These are phyloP conservation scores for Elasticomyces elasticus DNA, from an alignment of 495 filamentous ascomycete genomes.

Conservation along the genomic window DNA sequence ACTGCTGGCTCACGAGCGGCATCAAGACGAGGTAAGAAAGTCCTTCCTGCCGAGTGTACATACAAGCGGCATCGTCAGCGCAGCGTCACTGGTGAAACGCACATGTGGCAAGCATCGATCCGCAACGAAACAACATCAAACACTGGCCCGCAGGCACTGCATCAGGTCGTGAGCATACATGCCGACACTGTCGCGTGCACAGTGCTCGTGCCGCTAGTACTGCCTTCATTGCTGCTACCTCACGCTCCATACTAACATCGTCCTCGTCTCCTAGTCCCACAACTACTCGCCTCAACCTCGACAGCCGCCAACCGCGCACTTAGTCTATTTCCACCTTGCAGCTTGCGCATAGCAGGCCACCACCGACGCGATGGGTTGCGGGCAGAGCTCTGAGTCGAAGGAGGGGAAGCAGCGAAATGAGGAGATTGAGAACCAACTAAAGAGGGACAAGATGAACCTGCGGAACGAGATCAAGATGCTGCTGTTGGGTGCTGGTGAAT, in stretches of 20 bases:
- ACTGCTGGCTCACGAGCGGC: background rate
- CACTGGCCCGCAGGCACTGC: too few relatives aligned
- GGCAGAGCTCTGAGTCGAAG: constrained; percentile 99
- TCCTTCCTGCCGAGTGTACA: background rate
- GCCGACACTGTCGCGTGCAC: too few relatives aligned
- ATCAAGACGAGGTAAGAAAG: background rate
- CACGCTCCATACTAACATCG: background rate
- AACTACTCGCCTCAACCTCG: too few relatives aligned
- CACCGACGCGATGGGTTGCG: constrained; percentile 86
- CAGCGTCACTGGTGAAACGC: background rate
- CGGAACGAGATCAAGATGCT: constrained; percentile 99
- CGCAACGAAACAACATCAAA: background rate
- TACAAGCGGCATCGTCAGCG: background rate
- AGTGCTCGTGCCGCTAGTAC: background rate
- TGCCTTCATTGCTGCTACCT: background rate
- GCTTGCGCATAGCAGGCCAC: constrained; percentile 3
- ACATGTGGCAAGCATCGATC: background rate
- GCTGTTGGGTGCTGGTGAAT: constrained; percentile 96
- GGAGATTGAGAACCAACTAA: constrained; percentile 97
- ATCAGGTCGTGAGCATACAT: too few relatives aligned
- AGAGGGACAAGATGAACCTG: constrained; percentile 89
- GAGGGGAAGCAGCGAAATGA: constrained; percentile 96
- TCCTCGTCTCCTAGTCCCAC: too few relatives aligned
- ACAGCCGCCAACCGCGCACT: background rate
- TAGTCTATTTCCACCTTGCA: too few relatives aligned